Percentiles rank a stretch among this genome's conserved stretches.
Evolutionary conservation across 768 basidiomycete species (phyloP).

Genomic region (Daedaleopsis sinensis): DNA sequence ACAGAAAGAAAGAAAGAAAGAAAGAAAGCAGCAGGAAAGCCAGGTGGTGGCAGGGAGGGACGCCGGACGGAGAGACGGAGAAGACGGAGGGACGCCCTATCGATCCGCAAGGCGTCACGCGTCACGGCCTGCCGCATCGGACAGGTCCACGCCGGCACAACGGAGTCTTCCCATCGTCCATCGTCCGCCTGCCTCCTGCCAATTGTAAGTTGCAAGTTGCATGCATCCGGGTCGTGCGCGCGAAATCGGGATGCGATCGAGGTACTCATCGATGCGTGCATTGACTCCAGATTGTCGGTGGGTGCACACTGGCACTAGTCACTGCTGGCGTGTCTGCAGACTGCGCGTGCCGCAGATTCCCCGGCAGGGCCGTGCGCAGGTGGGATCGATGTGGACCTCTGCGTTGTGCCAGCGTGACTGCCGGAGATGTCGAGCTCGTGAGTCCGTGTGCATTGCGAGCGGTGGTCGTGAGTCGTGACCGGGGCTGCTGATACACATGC

Average conservation of each 20-base stretch:
- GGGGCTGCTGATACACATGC: not conserved
- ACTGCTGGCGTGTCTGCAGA: not conserved
- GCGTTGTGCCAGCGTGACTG: not conserved
- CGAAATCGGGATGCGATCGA: not conserved
- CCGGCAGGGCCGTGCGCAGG: not conserved
- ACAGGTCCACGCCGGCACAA: slow-evolving; percentile 8
- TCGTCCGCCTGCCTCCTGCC: too few relatives aligned
- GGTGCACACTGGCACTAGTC: not conserved
- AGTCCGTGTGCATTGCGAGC: not conserved
- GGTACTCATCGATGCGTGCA: not conserved
- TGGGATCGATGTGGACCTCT: not conserved
- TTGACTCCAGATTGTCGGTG: not conserved
- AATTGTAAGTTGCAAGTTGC: too few relatives aligned
- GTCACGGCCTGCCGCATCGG: slow-evolving; percentile 9
- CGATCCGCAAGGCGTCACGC: not conserved
- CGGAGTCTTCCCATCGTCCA: slow-evolving; percentile 21
- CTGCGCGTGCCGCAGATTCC: not conserved
- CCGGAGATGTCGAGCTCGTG: too few relatives aligned
- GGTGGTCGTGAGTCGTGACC: not conserved
- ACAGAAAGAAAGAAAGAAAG: too few relatives aligned
- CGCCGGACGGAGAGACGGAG: not conserved
- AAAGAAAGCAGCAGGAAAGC: too few relatives aligned
- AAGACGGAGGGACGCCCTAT: not conserved
- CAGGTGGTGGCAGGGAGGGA: too few relatives aligned
- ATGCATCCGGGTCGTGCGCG: slow-evolving; percentile 3